Conservation (phyloP, 805 yeast species). For the Cyberlindnera japonica region DNA sequence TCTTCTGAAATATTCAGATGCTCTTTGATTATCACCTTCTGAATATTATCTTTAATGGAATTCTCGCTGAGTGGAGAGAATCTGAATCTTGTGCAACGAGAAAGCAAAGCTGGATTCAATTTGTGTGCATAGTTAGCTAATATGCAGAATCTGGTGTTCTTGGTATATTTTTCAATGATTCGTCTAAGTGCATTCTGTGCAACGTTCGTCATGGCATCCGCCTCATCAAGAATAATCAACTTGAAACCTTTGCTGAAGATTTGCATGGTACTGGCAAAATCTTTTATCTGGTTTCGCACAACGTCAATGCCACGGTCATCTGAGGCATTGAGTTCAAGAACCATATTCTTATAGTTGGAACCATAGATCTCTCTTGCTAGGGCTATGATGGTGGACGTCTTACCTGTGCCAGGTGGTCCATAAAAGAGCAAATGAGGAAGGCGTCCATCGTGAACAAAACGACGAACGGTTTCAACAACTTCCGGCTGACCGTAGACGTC, state of each 20-base stretch:
- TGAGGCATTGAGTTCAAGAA: constrained; percentile 89
- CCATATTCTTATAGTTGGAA: constrained; percentile 77
- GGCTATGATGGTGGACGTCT: constrained; percentile 85
- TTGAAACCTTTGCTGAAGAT: constrained; percentile 85
- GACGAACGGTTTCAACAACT: constrained; percentile 78
- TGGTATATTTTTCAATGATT: constrained; percentile 83
- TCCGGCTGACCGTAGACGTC: constrained; percentile 92
- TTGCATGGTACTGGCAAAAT: constrained; percentile 93
- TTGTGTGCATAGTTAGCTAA: constrained; percentile 95
- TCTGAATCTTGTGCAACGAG: constrained; percentile 93
- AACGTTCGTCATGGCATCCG: constrained; percentile 88
- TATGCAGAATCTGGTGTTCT: constrained; percentile 92
- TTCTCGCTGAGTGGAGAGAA: constrained; percentile 73
- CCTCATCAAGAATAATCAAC: constrained; percentile 89
- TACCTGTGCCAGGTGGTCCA: constrained; percentile 95
- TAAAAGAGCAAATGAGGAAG: constrained; percentile 91
- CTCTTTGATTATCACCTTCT: constrained; percentile 68
- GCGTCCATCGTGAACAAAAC: constrained; percentile 76
- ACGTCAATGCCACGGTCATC: constrained; percentile 98
- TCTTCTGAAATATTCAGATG: constrained; percentile 50
- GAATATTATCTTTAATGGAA: constrained; percentile 67
- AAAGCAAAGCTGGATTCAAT: constrained; percentile 87
- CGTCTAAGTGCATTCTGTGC: constrained; percentile 83
- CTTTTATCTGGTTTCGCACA: constrained; percentile 95
- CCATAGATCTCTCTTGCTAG: constrained; percentile 88